Percentiles rank a stretch among this genome's conserved stretches.
These are phyloP conservation scores for Aspergillus biplanus DNA, from an alignment of 495 filamentous ascomycete genomes.

Conservation along the genomic window DNA sequence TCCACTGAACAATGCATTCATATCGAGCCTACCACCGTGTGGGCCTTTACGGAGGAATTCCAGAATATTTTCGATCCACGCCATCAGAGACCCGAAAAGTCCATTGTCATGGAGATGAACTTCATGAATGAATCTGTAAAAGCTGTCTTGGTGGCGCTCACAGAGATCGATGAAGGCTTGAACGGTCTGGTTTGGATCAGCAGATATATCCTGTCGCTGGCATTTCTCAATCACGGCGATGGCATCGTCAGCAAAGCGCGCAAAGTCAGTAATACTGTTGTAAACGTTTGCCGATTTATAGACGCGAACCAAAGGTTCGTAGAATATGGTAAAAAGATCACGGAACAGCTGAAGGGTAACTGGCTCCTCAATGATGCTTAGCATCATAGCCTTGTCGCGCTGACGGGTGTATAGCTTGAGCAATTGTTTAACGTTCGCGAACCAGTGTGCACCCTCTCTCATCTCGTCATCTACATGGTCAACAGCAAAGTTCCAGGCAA, in stretches of 20 bases:
- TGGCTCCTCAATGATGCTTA: conserved; percentile 92
- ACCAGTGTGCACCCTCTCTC: conserved; percentile 84
- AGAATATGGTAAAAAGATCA: conserved; percentile 98
- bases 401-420: conserved; percentile 91
- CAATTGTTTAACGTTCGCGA: conserved; percentile 91
- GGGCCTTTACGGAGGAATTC: conserved; percentile 90
- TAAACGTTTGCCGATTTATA: conserved; percentile 99
- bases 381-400: conserved; percentile 96
- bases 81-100: conserved; percentile 93
- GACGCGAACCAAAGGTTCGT: conserved; percentile 92
- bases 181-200: conserved; percentile 98
- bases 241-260: conserved; percentile 87
- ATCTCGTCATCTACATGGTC: conserved; percentile 90
- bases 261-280: conserved; percentile 94
- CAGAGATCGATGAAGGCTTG: conserved; percentile 98
- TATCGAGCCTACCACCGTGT: conserved; percentile 76
- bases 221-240: conserved; percentile 87
- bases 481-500: conserved; percentile 94
- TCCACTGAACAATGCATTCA: conserved; percentile 88
- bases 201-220: conserved; percentile 87
- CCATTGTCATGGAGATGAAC: conserved; percentile 98
- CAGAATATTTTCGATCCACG: conserved; percentile 96
- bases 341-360: conserved; percentile 91
- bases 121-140: conserved; percentile 99
- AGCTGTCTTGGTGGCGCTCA: conserved; percentile 90